Base-by-base conservation (phyloP, 768 basidiomycete species). In the Boletus rubescentipes region DNA sequence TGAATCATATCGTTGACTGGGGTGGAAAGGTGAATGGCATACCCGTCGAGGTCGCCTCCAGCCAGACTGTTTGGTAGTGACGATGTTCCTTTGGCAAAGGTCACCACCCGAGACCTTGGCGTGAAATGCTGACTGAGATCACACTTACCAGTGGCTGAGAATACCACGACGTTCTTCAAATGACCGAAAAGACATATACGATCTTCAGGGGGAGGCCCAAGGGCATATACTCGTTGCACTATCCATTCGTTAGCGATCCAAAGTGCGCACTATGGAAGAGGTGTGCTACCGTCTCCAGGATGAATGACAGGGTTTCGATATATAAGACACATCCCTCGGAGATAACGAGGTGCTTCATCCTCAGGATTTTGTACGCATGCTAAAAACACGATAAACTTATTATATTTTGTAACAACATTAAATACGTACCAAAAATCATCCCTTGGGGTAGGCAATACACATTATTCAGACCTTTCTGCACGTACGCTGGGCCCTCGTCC, bases 41-140 rank as follows among this genome's bases (percentile, higher is more conserved):
- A 87, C 86, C 88, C 88, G 52, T 91, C 89, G 16, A 91, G 71
- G 71, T 91, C 89, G 0, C 89, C 89, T 37, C 88, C 87, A 3
- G 78, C 85, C 16, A 90, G 75, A 55, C 79, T 82, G 4, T 86
- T 88, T 9, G 89, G 79, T 37, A 90, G 61, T 0, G 88, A 86
- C 34, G 86, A 80, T 1, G 60, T 51, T 5, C 85, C 86, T 89
- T 57, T 6, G 10, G 29, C 10, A 23, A 10, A 16, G 21, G 14
- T 32, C 18, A 23, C 45, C 21, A 12, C 35, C 14, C 2, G 4
- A 29, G 26, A 26, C 9, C n/a, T n/a, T n/a, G n/a, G n/a, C n/a
- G n/a, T 2, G 30, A 21, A 32, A 9, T 18, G 10, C 18, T 35
- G 14, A 31, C 14, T 8, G 40, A 31, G 23, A 37, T 46, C 20